A percentile compares a stretch with the other conserved stretches of the same genome.
phyloP scores from a whole-genome alignment of 441 rosid species.

The Theobroma grandiflorum region DNA sequence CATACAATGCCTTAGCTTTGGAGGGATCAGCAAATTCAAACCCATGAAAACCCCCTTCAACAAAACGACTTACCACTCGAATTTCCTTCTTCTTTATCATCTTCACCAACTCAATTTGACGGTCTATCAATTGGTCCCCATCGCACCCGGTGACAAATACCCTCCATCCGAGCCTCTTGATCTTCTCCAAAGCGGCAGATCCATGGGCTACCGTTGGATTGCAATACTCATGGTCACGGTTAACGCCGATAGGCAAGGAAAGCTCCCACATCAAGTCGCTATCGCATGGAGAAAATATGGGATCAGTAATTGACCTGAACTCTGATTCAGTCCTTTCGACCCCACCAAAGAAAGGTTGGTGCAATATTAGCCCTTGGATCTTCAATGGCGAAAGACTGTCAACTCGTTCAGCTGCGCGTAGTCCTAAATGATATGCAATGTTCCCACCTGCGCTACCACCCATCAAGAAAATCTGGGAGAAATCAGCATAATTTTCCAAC shows the following conservation, averaged over 20 bases:
- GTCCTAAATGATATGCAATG: conserved; percentile 39
- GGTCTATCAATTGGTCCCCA: conserved; percentile 10
- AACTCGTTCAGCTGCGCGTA: conserved; percentile 17
- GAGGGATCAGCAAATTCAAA: not conserved
- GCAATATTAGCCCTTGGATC: conserved; percentile 54
- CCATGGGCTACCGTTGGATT: conserved; percentile 39
- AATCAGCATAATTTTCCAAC: conserved; percentile 41
- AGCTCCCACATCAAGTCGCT: conserved; percentile 45
- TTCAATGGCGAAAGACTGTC: conserved; percentile 29
- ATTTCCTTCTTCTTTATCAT: not conserved
- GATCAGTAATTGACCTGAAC: conserved; percentile 24
- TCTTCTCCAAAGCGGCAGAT: conserved; percentile 8
- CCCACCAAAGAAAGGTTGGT: conserved; percentile 53
- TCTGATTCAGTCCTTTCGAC: conserved; percentile 40
- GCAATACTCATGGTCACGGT: conserved; percentile 51
- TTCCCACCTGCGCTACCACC: conserved; percentile 53
- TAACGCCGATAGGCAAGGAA: conserved; percentile 42
- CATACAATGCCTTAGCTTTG: conserved; percentile 1
- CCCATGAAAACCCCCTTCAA: conserved; percentile 13
- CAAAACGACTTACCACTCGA: not conserved
- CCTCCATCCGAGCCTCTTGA: conserved; percentile 18
- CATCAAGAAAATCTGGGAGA: conserved; percentile 40
- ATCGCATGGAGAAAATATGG: not conserved
- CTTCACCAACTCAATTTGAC: conserved; percentile 9
- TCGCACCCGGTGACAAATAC: not conserved